Evolutionary conservation across 352 stramenopile genomes (phyloP).

Genomic region (Phytophthora pseudosyringae): DNA sequence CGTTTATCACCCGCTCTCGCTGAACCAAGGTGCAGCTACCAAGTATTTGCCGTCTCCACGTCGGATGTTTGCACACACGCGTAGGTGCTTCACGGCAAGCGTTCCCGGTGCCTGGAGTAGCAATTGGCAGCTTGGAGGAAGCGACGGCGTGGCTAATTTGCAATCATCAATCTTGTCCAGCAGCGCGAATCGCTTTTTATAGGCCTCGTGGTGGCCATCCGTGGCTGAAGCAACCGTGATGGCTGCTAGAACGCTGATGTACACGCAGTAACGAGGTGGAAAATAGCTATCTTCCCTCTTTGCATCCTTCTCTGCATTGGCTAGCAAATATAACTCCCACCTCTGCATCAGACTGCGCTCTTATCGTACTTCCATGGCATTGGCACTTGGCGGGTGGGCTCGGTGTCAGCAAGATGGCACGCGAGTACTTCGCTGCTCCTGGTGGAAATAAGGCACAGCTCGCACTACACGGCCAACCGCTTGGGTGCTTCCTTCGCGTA

Average conservation of each 20-base stretch:
- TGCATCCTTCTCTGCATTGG: constrained; percentile 14
- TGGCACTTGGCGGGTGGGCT: too few relatives aligned
- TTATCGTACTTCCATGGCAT: background rate
- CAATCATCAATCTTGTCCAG: constrained; percentile 18
- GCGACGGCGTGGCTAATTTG: constrained; percentile 14
- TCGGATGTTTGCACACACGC: too few relatives aligned
- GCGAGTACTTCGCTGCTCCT: constrained; percentile 43
- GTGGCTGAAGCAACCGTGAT: background rate
- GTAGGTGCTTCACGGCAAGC: constrained; percentile 4
- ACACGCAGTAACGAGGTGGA: constrained; percentile 2
- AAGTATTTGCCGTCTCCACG: too few relatives aligned
- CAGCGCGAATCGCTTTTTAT: constrained; percentile 23
- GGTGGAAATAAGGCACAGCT: constrained; percentile 54
- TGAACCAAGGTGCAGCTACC: too few relatives aligned
- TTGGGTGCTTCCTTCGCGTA: constrained; percentile 70
- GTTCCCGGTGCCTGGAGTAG: background rate
- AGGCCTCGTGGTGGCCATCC: constrained; percentile 7
- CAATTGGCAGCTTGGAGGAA: too few relatives aligned
- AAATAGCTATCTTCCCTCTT: constrained; percentile 33
- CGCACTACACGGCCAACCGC: constrained; percentile 75
- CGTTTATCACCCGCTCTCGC: too few relatives aligned
- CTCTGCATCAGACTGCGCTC: background rate
- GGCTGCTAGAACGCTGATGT: constrained; percentile 13
- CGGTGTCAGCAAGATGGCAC: constrained; percentile 58
- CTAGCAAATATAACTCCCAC: constrained; percentile 20